Percentiles rank a stretch among this genome's conserved stretches.
Evolutionary conservation across 208 protist species (phyloP).

Genomic region (Trypanosoma caninum): DNA sequence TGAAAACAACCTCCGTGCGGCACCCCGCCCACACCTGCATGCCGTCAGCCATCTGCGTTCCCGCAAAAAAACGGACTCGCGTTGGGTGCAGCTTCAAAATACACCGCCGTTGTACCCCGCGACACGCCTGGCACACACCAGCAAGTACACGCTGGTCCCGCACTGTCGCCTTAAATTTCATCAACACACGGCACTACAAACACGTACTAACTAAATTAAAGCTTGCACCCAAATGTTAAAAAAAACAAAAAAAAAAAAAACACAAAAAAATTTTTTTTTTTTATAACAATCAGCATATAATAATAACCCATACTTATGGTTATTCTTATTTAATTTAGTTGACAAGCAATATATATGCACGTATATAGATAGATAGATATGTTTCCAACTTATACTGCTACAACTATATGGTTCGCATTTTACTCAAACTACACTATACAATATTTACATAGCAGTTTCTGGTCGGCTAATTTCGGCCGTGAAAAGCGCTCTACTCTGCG

Average conservation of each 20-base stretch:
- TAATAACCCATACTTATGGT: too few species aligned
- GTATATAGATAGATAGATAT: too few species aligned
- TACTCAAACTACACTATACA: too few species aligned
- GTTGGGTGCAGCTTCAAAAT: slow-evolving; percentile 54
- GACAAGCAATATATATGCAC: too few species aligned
- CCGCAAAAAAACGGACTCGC: slow-evolving; percentile 68
- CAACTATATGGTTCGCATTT: too few species aligned
- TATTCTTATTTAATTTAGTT: too few species aligned
- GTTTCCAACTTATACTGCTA: too few species aligned
- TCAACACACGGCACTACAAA: slow-evolving; percentile 5
- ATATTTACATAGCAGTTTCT: not conserved
- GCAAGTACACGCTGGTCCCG: slow-evolving; percentile 51
- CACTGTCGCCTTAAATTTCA: slow-evolving; percentile 79
- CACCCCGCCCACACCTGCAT: slow-evolving; percentile 75
- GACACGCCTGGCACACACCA: slow-evolving; percentile 55
- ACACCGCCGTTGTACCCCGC: slow-evolving; percentile 55
- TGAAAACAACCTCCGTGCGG: slow-evolving; percentile 56
- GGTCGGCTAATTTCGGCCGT: not conserved
- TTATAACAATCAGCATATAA: not conserved
- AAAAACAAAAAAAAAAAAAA: slow-evolving; percentile 18
- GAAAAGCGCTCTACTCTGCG: not conserved
- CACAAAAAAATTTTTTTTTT: not conserved
- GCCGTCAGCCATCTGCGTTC: slow-evolving; percentile 43
- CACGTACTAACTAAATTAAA: not conserved
- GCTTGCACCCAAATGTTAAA: slow-evolving; percentile 1